Base-by-base conservation (phyloP, 1,284 basidiomycete species). In the Moesziomyces sp. region DNA sequence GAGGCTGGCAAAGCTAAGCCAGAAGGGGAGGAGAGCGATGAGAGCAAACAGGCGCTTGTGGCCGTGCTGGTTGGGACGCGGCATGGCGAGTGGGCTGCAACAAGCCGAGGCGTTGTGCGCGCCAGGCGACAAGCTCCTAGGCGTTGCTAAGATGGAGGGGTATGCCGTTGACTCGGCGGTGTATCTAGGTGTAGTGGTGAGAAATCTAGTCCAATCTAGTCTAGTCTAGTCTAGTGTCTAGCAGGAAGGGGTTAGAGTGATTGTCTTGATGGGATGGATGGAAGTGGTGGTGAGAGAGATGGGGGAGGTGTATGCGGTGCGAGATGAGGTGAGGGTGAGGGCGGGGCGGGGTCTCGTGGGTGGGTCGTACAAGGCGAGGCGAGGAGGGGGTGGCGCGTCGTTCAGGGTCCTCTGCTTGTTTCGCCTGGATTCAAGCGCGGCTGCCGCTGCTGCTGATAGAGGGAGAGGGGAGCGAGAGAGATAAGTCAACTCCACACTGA, bases 1-100 rank as follows among this genome's bases (percentile, higher is more conserved):
- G 30, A 69, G 46, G 24, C 66, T 43, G 34, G 64, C 60, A 28
- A 73, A 66, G 55, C 61, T 61, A 45, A 74, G 66, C 71, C 71
- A 74, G 48, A 69, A 64, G 46, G 71, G 71, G 10, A 74, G 66
- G 16, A 74, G 66, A 51, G 71, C 65, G 58, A 74, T 60, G 40
- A 74, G 66, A 9, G 70, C 70, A 35, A 63, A 67, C 14, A 73
- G 64, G 46, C 70, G 63, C 57, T 73, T 67, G 46, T 66, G 70
- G 19, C 64, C 58, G 2, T 46, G 42, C 46, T 48, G 60, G 56
- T 35, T 26, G 26, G 59, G 28, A 44, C 57, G 46, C 50, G 70
- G 50, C 70, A 73, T 73, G 40, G 38, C 26, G n/a, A n/a, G 11
- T 14, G 46, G 43, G 28, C 38, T 28, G 26, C 26, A 8, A 8